Evolutionary conservation across 352 stramenopile genomes (phyloP), one percentile per base, ranked within the genome.

Genomic region (Pythium brachiatum): DNA sequence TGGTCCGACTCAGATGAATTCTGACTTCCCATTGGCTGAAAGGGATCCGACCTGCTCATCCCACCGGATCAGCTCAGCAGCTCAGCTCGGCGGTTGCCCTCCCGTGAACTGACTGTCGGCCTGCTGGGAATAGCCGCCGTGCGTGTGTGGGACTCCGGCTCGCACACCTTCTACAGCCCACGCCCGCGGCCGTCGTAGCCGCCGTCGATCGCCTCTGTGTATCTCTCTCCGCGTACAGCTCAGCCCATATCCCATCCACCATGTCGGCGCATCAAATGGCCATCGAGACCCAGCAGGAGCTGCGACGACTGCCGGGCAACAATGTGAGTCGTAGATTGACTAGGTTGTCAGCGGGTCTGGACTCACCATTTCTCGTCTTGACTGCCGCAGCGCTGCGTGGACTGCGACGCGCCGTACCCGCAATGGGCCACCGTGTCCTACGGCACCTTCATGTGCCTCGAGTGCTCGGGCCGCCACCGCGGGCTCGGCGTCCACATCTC

Each of bases 401-500:
- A 98, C 78, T 98, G 95, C 57, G 81, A 92, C 58, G 93, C 92
- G 32, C 81, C 92, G 51, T 98, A 98, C 69, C 95, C 95, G 21
- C 88, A 93, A 52, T 98, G 95, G 94, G 93, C 94, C 5, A 97
- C 89, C 2, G 90, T 96, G 36, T 97, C 93, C 18, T 98, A 98
- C 74, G 95, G 94, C 53, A 95, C 96, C 21, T 98, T 98, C 65
- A 97, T 98, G 74, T 98, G 93, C 57, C 86, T 98, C 64, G 92
- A 98, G 71, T 98, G 94, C 80, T 97, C 90, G 20, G 92, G 88
- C 3, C 81, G 90, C 47, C 94, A 98, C 74, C 86, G 94, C 31
- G 81, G 85, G 16, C 76, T 98, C 50, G 94, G 94, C 43, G 89
- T 97, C 9, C 92, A 98, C 73, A 90, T 98, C 44, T 95, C 88